A percentile compares a stretch with the other conserved stretches of the same genome.
Evolutionary conservation across 2,329 filamentous ascomycete genomes (phyloP).

Genomic region (Trichoderma sp.): DNA sequence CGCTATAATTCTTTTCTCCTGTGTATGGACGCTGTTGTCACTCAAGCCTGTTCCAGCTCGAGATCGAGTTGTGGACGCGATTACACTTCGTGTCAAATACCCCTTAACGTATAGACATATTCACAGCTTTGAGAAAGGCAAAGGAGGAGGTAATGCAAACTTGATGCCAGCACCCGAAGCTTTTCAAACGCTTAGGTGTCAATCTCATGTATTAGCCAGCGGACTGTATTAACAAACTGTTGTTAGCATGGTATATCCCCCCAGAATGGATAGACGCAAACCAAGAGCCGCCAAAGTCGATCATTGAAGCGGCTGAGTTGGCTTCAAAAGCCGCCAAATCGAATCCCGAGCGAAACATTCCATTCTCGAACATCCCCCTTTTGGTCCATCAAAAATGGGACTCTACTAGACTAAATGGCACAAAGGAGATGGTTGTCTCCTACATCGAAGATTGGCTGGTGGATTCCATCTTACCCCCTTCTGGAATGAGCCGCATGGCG

Average conservation of each 20-base stretch:
- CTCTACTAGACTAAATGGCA: conserved; percentile 19
- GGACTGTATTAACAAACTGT: background rate
- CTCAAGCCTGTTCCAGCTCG: background rate
- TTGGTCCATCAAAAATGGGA: conserved; percentile 29
- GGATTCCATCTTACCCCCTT: conserved; percentile 16
- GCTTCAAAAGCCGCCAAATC: conserved; percentile 21
- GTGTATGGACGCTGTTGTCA: background rate
- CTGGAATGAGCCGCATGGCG: conserved; percentile 23
- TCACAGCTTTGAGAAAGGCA: conserved; percentile 21
- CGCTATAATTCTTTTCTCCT: background rate
- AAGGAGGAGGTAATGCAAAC: conserved; percentile 23
- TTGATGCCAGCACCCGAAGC: background rate
- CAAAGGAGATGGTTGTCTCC: conserved; percentile 22
- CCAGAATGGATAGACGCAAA: conserved; percentile 23
- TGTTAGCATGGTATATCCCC: conserved; percentile 27
- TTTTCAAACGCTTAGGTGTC: background rate
- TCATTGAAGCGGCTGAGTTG: conserved; percentile 26
- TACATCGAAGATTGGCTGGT: conserved; percentile 27
- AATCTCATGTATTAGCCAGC: background rate
- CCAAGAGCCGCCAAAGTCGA: conserved; percentile 22
- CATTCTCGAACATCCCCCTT: conserved; percentile 27
- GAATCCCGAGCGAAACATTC: conserved; percentile 20
- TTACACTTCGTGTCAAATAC: conserved; percentile 1
- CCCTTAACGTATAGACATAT: conserved; percentile 25
- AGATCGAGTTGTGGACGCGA: background rate